A percentile compares a stretch with the other conserved stretches of the same genome.
phyloP scores from a whole-genome alignment of 345 rosid genomes.

The Euphorbia peplus region DNA sequence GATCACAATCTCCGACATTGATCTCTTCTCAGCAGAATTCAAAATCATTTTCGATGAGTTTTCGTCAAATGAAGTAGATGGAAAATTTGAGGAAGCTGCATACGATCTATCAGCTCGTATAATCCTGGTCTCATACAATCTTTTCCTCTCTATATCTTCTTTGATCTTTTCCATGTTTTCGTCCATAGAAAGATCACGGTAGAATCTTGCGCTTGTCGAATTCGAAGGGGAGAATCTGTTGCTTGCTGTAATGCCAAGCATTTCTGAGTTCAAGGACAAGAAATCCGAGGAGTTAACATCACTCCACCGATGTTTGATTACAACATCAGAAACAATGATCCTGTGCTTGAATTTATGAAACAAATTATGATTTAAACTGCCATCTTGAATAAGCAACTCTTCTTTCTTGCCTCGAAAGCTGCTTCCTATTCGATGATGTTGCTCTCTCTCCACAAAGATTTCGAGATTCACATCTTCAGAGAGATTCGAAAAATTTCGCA shows the following conservation, averaged over 20 bases:
- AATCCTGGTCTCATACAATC: constrained; percentile 27
- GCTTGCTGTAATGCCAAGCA: constrained; percentile 34
- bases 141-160: constrained; percentile 43
- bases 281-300: constrained; percentile 51
- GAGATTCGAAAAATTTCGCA: constrained; percentile 24
- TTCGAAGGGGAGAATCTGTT: constrained; percentile 20
- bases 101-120: constrained; percentile 13
- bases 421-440: constrained; percentile 19
- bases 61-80: constrained; percentile 3
- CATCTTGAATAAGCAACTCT: constrained; percentile 19
- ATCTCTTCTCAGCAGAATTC: constrained; percentile 31
- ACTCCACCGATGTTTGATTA: constrained; percentile 47
- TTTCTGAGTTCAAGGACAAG: constrained; percentile 38
- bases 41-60: constrained; percentile 12
- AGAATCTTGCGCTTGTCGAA: constrained; percentile 18
- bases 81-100: constrained; percentile 15
- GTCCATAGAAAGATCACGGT: constrained; percentile 4
- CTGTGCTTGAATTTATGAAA: constrained; percentile 47
- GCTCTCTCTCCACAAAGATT: constrained; percentile 37
- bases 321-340: constrained; percentile 38
- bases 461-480: constrained; percentile 33
- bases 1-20: constrained; percentile 45
- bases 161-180: constrained; percentile 24
- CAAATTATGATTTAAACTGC: constrained; percentile 3
- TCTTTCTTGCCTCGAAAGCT: constrained; percentile 16